Conservation (phyloP, 23 red algal genomes). For the Gracilaria gracilis region DNA sequence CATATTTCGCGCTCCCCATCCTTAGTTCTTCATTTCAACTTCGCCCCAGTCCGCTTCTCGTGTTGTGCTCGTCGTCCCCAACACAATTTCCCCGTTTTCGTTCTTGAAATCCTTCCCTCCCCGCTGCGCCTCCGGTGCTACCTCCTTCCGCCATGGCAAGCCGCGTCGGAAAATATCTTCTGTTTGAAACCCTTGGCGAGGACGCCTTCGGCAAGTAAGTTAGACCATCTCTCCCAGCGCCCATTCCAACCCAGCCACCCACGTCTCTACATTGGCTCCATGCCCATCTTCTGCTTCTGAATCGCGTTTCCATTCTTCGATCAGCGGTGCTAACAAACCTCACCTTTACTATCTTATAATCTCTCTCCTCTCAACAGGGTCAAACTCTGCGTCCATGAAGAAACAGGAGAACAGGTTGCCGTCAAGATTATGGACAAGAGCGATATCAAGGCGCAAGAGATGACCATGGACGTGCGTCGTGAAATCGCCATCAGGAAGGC, state of each 20-base stretch:
- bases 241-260: not conserved
- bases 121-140: not conserved
- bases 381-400: constrained; percentile 86
- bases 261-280: too few species aligned
- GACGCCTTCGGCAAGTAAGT: constrained; percentile 85
- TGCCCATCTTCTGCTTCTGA: not conserved
- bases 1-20: not conserved
- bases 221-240: not conserved
- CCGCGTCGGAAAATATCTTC: constrained; percentile 82
- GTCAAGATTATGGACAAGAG: constrained; percentile 92
- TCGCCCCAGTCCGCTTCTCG: not conserved
- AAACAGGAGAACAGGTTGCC: constrained; percentile 77
- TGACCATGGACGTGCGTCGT: constrained; percentile 88
- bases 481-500: constrained; percentile 99
- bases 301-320: not conserved
- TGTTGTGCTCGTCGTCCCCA: not conserved
- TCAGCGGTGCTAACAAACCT: constrained; percentile 10
- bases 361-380: constrained; percentile 42
- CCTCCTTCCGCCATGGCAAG: constrained; percentile 57
- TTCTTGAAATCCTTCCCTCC: constrained; percentile 4
- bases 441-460: constrained; percentile 83
- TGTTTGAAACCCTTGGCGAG: constrained; percentile 82
- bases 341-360: not conserved
- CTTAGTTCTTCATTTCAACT: not conserved
- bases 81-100: not conserved